These are phyloP conservation scores for Trichophaea hybrida DNA, from an alignment of 2,329 filamentous ascomycete species.

Conservation along the genomic window DNA sequence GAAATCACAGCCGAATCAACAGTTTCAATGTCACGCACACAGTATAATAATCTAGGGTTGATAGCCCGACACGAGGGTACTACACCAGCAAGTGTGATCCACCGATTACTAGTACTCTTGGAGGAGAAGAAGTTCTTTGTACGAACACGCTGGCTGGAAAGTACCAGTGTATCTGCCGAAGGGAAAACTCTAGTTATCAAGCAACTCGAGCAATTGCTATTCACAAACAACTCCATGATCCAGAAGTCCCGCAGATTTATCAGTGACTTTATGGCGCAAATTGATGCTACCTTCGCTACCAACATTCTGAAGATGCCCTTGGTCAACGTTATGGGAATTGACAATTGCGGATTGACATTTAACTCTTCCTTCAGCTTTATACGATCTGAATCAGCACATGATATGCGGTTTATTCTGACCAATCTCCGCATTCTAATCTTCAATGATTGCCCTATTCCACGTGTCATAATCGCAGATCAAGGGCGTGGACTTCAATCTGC, in stretches of 20 bases:
- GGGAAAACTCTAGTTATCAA: not conserved
- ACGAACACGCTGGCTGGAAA: not conserved
- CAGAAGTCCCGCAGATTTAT: not conserved
- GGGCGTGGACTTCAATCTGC: not conserved
- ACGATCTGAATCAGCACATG: not conserved
- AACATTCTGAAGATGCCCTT: not conserved
- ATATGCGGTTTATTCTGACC: not conserved
- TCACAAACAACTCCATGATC: not conserved
- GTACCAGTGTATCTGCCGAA: not conserved
- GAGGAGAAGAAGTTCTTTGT: not conserved
- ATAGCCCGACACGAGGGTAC: no score
- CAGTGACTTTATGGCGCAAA: not conserved
- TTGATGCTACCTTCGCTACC: not conserved
- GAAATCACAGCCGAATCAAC: not conserved
- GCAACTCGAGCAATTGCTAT: not conserved
- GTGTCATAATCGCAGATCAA: not conserved
- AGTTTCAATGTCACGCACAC: not conserved
- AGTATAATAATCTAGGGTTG: not conserved
- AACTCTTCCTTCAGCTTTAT: not conserved
- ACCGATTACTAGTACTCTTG: not conserved
- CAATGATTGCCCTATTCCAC: not conserved
- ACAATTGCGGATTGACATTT: not conserved
- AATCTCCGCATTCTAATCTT: not conserved
- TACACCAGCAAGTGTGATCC: not conserved
- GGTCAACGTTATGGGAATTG: not conserved